A percentile compares a stretch with the other conserved stretches of the same genome.
These are phyloP conservation scores for Paulownia fortunei DNA, from an alignment of 257 asterid genomes.

Conservation along the genomic window DNA sequence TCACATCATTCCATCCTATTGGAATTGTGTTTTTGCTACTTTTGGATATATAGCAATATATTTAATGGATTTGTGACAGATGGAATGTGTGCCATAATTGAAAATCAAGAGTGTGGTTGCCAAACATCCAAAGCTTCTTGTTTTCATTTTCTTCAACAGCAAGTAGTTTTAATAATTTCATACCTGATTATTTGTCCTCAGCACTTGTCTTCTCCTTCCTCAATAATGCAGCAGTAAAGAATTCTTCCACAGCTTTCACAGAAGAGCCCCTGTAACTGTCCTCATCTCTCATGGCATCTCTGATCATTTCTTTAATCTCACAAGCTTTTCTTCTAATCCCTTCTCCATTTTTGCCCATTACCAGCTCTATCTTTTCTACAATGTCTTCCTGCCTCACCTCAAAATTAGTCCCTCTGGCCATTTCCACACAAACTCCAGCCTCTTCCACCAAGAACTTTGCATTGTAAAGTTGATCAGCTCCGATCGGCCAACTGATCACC, in stretches of 20 bases:
- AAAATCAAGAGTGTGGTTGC: too few relatives aligned
- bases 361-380: conserved; percentile 52
- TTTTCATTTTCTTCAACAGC: too few relatives aligned
- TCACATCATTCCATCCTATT: too few relatives aligned
- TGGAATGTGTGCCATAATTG: too few relatives aligned
- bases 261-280: conserved; percentile 47
- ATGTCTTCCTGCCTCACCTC: conserved; percentile 49
- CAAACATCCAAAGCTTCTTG: too few relatives aligned
- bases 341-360: conserved; percentile 49
- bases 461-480: conserved; percentile 57
- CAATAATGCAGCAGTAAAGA: conserved; percentile 36
- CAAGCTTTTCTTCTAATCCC: conserved; percentile 43
- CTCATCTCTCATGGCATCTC: conserved; percentile 40
- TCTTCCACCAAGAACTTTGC: conserved; percentile 58
- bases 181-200: not conserved
- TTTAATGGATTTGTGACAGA: too few relatives aligned
- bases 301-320: conserved; percentile 37
- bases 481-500: conserved; percentile 61
- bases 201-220: not conserved
- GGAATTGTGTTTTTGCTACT: too few relatives aligned
- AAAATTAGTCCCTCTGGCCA: conserved; percentile 58
- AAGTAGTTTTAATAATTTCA: not conserved
- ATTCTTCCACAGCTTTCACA: conserved; percentile 51
- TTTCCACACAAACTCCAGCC: conserved; percentile 57
- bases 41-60: too few relatives aligned